These are phyloP conservation scores for Mucor piriformis DNA, from an alignment of 371 early-diverging fungal species.

Conservation along the genomic window DNA sequence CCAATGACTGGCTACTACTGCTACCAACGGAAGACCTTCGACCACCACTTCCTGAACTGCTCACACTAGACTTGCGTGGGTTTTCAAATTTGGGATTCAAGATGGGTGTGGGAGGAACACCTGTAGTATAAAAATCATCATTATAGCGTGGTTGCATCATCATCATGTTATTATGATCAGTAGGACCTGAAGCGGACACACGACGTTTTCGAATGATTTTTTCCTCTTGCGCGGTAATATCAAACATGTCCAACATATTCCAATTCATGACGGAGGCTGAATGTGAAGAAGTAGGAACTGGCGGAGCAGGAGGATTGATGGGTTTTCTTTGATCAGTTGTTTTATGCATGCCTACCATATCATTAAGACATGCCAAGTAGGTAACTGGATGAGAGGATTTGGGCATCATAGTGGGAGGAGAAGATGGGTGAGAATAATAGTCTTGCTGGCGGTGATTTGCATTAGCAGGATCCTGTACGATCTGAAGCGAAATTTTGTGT, in stretches of 20 bases:
- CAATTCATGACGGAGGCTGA: neutral
- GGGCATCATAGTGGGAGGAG: constrained; percentile 24
- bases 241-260: constrained; percentile 11
- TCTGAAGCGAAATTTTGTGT: constrained; percentile 89
- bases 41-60: constrained; percentile 14
- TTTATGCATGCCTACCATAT: constrained; percentile 73
- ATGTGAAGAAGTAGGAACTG: neutral
- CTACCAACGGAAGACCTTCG: constrained; percentile 21
- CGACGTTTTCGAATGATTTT: constrained; percentile 51
- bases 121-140: neutral
- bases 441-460: constrained; percentile 1
- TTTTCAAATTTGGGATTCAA: neutral
- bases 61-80: constrained; percentile 31
- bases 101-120: neutral
- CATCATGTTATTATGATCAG: constrained; percentile 5
- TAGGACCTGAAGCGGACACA: constrained; percentile 31
- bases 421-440: constrained; percentile 50
- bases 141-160: constrained; percentile 2
- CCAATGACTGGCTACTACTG: constrained; percentile 3
- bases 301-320: constrained; percentile 47
- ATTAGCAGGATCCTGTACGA: constrained; percentile 49
- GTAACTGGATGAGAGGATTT: constrained; percentile 51
- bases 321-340: constrained; percentile 61
- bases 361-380: constrained; percentile 75
- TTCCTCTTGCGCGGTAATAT: constrained; percentile 27